Evolutionary conservation across 2,329 filamentous ascomycete genomes (phyloP).

Genomic region (Ophiostoma sp.): DNA sequence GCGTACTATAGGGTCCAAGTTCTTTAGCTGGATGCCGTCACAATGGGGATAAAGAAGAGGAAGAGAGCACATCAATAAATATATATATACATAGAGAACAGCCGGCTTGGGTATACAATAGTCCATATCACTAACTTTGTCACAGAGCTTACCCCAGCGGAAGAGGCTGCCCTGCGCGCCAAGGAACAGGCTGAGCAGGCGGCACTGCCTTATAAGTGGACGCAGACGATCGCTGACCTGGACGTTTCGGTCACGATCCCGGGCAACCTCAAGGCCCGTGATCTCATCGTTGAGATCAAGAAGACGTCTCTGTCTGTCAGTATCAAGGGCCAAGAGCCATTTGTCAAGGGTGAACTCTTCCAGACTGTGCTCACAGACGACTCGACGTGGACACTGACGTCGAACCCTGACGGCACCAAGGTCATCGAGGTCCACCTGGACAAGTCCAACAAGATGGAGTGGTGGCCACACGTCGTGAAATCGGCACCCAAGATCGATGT

Average conservation of each 20-base stretch:
- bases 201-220: conserved; percentile 94
- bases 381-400: conserved; percentile 81
- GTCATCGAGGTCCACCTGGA: conserved; percentile 28
- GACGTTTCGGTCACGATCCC: conserved; percentile 75
- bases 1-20: background rate
- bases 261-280: conserved; percentile 74
- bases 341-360: conserved; percentile 83
- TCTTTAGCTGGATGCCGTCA: background rate
- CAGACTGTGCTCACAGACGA: conserved; percentile 77
- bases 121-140: conserved; percentile 14
- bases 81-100: too few species aligned
- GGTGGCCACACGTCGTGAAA: conserved; percentile 93
- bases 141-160: conserved; percentile 50
- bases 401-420: conserved; percentile 27
- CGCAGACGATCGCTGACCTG: conserved; percentile 82
- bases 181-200: conserved; percentile 84
- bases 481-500: conserved; percentile 88
- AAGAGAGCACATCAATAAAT: background rate
- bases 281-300: conserved; percentile 77
- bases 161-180: conserved; percentile 55
- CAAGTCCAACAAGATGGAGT: conserved; percentile 83
- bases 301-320: conserved; percentile 71
- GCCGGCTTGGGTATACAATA: background rate
- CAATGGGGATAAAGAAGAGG: background rate
- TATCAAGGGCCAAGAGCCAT: conserved; percentile 80